Conservation (phyloP, 345 rosid species). For the Syzygium aqueum region DNA sequence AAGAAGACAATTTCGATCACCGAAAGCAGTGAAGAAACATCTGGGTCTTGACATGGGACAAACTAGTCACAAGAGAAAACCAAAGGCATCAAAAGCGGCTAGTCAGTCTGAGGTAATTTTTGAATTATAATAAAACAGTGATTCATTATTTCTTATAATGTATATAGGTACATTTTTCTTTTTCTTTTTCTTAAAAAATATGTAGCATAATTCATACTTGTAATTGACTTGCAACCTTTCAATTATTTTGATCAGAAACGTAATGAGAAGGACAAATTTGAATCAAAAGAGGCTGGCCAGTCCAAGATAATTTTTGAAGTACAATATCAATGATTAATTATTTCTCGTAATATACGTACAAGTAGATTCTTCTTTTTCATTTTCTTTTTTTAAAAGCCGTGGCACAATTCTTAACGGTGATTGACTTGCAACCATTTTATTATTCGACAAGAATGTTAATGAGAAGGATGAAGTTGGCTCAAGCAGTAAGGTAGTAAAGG, state of each 20-base stretch:
- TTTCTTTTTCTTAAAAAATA: not conserved
- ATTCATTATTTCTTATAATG: not conserved
- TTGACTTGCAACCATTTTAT: not conserved
- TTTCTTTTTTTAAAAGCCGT: not conserved
- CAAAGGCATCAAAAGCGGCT: not conserved
- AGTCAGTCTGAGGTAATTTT: not conserved
- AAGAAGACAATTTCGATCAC: not conserved
- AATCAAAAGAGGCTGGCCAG: not conserved
- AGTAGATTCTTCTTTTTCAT: not conserved
- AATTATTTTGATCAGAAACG: not conserved
- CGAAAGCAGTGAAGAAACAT: not conserved
- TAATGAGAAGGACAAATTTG: not conserved
- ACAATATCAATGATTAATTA: not conserved
- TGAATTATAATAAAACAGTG: not conserved
- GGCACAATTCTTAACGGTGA: not conserved
- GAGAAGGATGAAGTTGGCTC: not conserved
- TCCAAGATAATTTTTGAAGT: not conserved
- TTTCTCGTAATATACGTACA: accelerated
- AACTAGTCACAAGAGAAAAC: not conserved
- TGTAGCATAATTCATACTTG: not conserved
- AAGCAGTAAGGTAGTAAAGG: not conserved
- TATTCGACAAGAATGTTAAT: not conserved
- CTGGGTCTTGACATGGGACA: not conserved
- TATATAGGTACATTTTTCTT: not conserved
- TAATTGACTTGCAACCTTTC: not conserved